phyloP scores from a whole-genome alignment of 805 yeast species.

The Metschnikowia lochheadii region DNA sequence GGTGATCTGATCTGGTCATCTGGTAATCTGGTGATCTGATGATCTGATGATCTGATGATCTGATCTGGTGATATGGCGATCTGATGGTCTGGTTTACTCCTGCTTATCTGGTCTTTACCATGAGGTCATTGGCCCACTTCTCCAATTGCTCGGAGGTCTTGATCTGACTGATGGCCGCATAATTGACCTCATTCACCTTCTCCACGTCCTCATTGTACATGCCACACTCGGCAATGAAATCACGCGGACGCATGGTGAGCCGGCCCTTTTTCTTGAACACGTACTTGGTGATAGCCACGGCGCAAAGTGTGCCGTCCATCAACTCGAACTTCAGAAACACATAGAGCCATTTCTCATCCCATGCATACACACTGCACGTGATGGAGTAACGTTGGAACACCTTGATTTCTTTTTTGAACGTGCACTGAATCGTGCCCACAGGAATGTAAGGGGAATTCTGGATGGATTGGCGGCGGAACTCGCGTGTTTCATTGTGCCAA shows the following conservation, averaged over 20 bases:
- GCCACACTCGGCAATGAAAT: conserved; percentile 54
- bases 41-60: too few relatives aligned
- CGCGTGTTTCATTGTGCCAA: conserved; percentile 35
- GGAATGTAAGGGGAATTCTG: conserved; percentile 62
- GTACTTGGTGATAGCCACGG: conserved; percentile 69
- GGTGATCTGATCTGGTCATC: too few relatives aligned
- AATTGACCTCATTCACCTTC: conserved; percentile 36
- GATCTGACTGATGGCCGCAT: conserved; percentile 35
- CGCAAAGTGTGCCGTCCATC: conserved; percentile 34
- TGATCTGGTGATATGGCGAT: too few relatives aligned
- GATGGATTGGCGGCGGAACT: conserved; percentile 24
- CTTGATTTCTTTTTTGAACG: conserved; percentile 68
- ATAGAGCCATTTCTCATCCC: conserved; percentile 88
- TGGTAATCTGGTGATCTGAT: too few relatives aligned
- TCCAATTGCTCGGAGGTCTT: conserved; percentile 34
- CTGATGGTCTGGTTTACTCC: too few relatives aligned
- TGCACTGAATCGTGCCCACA: conserved; percentile 65
- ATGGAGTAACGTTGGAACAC: conserved; percentile 60
- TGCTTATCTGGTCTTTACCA: not conserved
- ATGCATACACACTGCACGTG: conserved; percentile 59
- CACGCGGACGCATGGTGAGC: conserved; percentile 66
- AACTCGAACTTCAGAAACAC: conserved; percentile 54
- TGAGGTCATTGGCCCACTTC: conserved; percentile 22
- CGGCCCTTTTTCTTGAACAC: conserved; percentile 73
- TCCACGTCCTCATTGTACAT: conserved; percentile 51